These are phyloP conservation scores for Poa annua DNA, from an alignment of 176 grass and related monocot genomes.

Conservation along the genomic window DNA sequence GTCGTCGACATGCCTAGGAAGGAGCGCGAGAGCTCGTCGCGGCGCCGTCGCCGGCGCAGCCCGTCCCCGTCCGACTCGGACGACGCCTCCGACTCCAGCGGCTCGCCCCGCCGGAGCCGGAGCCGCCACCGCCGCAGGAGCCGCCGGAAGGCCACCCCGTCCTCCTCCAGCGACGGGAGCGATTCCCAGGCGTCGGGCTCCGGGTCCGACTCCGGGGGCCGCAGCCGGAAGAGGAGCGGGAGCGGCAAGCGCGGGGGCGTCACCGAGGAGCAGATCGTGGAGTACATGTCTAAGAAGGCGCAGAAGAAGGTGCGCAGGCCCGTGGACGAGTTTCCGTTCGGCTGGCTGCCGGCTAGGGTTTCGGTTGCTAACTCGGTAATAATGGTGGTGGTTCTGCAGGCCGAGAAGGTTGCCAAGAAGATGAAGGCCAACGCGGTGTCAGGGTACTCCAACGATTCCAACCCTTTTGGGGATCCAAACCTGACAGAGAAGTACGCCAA, in stretches of 20 bases:
- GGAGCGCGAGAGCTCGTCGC: conserved; percentile 58
- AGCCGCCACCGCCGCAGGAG: conserved; percentile 44
- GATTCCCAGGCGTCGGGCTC: conserved; percentile 57
- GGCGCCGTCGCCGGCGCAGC: conserved; percentile 43
- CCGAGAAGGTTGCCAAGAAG: conserved; percentile 92
- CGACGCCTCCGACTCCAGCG: conserved; percentile 21
- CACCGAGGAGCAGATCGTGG: conserved; percentile 84
- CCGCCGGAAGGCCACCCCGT: conserved; percentile 44
- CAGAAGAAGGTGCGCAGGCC: conserved; percentile 71
- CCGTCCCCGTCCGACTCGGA: conserved; percentile 52
- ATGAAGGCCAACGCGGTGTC: conserved; percentile 81
- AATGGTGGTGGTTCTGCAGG: conserved; percentile 43
- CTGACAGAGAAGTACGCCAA: conserved; percentile 76
- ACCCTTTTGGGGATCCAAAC: conserved; percentile 89
- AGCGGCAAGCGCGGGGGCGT: conserved; percentile 51
- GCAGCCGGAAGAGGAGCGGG: not conserved
- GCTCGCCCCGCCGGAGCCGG: conserved; percentile 31
- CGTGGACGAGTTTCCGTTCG: conserved; percentile 3
- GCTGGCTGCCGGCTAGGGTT: conserved; percentile 8
- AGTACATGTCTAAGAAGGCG: conserved; percentile 90
- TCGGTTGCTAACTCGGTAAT: conserved; percentile 13
- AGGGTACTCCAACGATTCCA: conserved; percentile 86
- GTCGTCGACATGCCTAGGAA: conserved; percentile 47
- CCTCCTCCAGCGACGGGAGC: conserved; percentile 56
- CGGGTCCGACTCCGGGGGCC: conserved; percentile 49